These are phyloP conservation scores for Trichothecium sympodiale DNA, from an alignment of 2,329 filamentous ascomycete species.

Conservation along the genomic window DNA sequence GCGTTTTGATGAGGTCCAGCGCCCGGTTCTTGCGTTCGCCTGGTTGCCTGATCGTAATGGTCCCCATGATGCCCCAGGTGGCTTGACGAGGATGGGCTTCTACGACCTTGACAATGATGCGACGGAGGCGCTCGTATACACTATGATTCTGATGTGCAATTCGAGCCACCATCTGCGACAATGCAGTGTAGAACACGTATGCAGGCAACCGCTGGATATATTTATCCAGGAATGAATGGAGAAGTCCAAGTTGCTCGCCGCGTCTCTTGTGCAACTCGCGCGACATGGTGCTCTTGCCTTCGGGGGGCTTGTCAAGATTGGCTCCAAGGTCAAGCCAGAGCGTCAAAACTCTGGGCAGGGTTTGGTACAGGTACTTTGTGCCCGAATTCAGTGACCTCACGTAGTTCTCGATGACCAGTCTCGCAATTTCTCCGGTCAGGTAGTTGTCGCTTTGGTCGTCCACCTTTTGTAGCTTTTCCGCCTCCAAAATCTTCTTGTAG, in stretches of 20 bases:
- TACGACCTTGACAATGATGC: conserved; percentile 80
- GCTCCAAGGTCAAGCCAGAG: conserved; percentile 89
- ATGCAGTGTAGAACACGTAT: conserved; percentile 68
- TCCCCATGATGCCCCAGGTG: conserved; percentile 80
- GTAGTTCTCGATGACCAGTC: conserved; percentile 89
- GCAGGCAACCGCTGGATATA: conserved; percentile 63
- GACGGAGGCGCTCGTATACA: conserved; percentile 66
- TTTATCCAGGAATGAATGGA: conserved; percentile 69
- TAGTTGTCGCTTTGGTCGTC: conserved; percentile 69
- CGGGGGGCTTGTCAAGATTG: conserved; percentile 52
- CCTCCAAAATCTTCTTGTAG: conserved; percentile 92
- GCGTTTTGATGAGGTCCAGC: conserved; percentile 36
- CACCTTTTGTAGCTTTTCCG: conserved; percentile 66
- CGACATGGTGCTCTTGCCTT: conserved; percentile 41
- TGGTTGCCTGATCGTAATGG: conserved; percentile 68
- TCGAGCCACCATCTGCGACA: conserved; percentile 91
- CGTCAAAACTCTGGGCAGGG: conserved; percentile 80
- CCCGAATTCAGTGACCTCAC: conserved; percentile 77
- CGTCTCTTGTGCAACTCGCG: conserved; percentile 43
- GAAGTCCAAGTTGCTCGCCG: conserved; percentile 52
- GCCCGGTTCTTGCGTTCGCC: conserved; percentile 51
- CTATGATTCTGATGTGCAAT: conserved; percentile 76
- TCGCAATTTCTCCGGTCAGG: conserved; percentile 71
- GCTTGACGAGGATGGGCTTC: conserved; percentile 81
- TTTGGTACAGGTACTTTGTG: conserved; percentile 94